Evolutionary conservation across 352 stramenopile species (phyloP).

Genomic region (Globisporangium nodosum): DNA sequence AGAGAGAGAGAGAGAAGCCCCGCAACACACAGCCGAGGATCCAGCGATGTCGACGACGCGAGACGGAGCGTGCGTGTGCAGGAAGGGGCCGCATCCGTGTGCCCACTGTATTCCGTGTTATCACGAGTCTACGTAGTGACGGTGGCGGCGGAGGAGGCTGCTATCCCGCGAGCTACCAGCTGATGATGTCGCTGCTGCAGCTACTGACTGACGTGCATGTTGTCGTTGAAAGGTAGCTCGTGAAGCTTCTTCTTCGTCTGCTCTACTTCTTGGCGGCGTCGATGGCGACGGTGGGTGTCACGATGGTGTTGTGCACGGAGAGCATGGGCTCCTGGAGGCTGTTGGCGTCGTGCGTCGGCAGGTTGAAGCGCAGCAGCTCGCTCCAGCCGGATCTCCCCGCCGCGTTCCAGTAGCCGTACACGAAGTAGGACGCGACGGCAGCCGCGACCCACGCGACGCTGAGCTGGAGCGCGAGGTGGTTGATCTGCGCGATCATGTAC

Average conservation of each 20-base stretch:
- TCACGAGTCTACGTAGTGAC: neutral
- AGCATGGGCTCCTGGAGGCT: slow-evolving; percentile 30
- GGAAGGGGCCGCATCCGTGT: slow-evolving; percentile 2
- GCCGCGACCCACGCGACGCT: slow-evolving; percentile 39
- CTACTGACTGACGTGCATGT: neutral
- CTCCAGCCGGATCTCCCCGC: slow-evolving; percentile 38
- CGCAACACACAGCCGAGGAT: neutral
- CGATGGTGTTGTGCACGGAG: slow-evolving; percentile 8
- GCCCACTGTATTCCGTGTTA: neutral
- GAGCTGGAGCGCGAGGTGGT: slow-evolving; percentile 25
- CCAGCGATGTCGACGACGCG: neutral
- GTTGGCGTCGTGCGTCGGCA: slow-evolving; percentile 21
- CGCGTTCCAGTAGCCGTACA: slow-evolving; percentile 42
- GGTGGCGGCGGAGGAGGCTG: neutral
- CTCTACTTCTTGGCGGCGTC: slow-evolving; percentile 5
- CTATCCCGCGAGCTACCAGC: neutral
- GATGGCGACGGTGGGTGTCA: neutral
- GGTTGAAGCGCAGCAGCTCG: slow-evolving; percentile 26
- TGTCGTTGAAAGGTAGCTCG: neutral
- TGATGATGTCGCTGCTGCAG: neutral
- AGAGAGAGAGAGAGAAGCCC: neutral
- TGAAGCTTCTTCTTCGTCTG: neutral
- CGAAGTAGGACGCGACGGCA: slow-evolving; percentile 52
- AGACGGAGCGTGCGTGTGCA: neutral
- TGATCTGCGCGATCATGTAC: slow-evolving; percentile 60